Conservation (phyloP, 306 rosid species). For the Bauhinia variegata region DNA sequence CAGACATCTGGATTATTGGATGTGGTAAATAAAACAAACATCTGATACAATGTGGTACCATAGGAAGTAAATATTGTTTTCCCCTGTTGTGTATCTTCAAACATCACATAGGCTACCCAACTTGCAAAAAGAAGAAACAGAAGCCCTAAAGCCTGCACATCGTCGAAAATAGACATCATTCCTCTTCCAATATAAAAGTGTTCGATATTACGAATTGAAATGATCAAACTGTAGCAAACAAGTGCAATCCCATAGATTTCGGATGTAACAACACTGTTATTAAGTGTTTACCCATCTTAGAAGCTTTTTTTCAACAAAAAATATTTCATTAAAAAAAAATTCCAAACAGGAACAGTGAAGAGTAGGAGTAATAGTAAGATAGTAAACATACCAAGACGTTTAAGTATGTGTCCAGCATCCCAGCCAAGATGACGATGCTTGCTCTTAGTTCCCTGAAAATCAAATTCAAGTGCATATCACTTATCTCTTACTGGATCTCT, state of each 20-base stretch:
- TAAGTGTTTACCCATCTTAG: neutral
- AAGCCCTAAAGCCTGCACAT: conserved; percentile 83
- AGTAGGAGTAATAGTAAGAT: conserved; percentile 31
- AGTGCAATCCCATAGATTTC: conserved; percentile 18
- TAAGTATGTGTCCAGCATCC: conserved; percentile 91
- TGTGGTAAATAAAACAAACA: conserved; percentile 86
- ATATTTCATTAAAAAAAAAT: too few relatives aligned
- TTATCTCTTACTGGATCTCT: too few relatives aligned
- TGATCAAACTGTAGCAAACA: conserved; percentile 26
- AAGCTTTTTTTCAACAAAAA: neutral
- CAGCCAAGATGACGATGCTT: conserved; percentile 68
- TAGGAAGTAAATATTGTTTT: conserved; percentile 77
- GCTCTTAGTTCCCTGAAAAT: conserved; percentile 76
- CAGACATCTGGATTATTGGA: conserved; percentile 97
- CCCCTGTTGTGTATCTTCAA: conserved; percentile 93
- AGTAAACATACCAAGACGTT: conserved; percentile 77
- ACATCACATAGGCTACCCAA: conserved; percentile 93
- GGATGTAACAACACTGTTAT: conserved; percentile 15
- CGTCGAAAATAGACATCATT: conserved; percentile 22
- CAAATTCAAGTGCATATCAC: conserved; percentile 24
- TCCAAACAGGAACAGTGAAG: conserved; percentile 27
- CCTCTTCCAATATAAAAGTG: conserved; percentile 15
- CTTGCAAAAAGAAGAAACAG: conserved; percentile 90
- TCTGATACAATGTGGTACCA: conserved; percentile 76
- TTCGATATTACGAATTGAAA: conserved; percentile 25